These are phyloP conservation scores for Actinomucor elegans DNA, from an alignment of 371 early-diverging fungal species.

Conservation along the genomic window DNA sequence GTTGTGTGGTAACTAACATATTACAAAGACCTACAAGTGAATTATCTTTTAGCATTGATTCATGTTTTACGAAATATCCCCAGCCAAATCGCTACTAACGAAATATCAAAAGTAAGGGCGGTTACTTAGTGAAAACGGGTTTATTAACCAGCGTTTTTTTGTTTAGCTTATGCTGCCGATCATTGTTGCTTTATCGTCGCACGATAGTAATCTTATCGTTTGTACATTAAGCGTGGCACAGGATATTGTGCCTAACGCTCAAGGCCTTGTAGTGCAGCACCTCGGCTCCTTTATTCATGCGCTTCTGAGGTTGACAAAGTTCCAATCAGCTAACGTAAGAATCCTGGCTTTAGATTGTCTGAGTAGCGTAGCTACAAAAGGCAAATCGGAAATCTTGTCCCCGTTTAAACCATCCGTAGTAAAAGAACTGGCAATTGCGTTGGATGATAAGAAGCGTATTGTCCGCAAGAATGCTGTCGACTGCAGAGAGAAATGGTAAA, in stretches of 20 bases:
- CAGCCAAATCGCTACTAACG: conserved; percentile 67
- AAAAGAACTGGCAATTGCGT: conserved; percentile 48
- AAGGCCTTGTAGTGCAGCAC: conserved; percentile 12
- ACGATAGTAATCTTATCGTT: conserved; percentile 14
- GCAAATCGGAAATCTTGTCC: conserved; percentile 8
- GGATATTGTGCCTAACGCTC: conserved; percentile 19
- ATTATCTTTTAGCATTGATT: conserved; percentile 61
- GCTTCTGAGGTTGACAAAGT: conserved; percentile 18
- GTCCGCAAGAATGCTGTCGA: conserved; percentile 84
- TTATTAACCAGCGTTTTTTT: background rate
- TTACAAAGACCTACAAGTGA: conserved; percentile 39
- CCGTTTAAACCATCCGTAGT: conserved; percentile 59
- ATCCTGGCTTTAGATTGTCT: conserved; percentile 67
- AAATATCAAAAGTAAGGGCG: conserved; percentile 59
- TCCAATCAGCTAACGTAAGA: conserved; percentile 31
- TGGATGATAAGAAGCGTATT: conserved; percentile 86
- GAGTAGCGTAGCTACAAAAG: conserved; percentile 19
- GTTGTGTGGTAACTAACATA: no score
- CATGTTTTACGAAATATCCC: conserved; percentile 74
- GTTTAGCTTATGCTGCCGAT: conserved; percentile 29
- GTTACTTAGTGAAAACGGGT: background rate
- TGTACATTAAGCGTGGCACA: conserved; percentile 24
- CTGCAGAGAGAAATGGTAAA: conserved; percentile 81
- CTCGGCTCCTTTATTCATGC: conserved; percentile 27
- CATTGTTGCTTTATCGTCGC: conserved; percentile 23